Percentiles rank a stretch among this genome's conserved stretches.
These are phyloP conservation scores for Hirschioporus abietinus DNA, from an alignment of 768 basidiomycete genomes.

Conservation along the genomic window DNA sequence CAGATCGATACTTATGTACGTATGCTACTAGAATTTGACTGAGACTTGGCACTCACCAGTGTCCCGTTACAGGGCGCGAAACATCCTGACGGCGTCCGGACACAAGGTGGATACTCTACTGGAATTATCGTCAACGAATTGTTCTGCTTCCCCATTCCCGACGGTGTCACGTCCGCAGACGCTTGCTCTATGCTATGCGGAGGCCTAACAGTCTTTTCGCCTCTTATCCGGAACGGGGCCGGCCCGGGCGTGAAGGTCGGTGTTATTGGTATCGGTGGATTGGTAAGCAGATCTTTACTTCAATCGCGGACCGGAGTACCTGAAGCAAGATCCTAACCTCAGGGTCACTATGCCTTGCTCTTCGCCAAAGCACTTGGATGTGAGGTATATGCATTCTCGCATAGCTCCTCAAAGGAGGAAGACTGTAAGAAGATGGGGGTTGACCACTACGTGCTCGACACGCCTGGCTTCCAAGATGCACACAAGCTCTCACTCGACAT, in stretches of 20 bases:
- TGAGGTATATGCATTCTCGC: slow-evolving; percentile 36
- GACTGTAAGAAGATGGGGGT: slow-evolving; percentile 37
- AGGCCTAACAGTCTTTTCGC: slow-evolving; percentile 35
- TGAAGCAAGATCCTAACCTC: background rate
- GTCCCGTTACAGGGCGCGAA: background rate
- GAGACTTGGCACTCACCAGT: background rate
- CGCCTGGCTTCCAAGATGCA: slow-evolving; percentile 20
- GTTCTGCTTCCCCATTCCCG: slow-evolving; percentile 38
- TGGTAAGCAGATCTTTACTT: slow-evolving; percentile 12
- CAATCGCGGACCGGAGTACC: background rate
- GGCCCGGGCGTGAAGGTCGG: slow-evolving; percentile 42
- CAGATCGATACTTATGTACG: slow-evolving; percentile 14
- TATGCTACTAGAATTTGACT: background rate
- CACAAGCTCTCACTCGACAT: slow-evolving; percentile 32
- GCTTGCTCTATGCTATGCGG: slow-evolving; percentile 41
- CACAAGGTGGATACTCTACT: slow-evolving; percentile 26
- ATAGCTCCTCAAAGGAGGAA: slow-evolving; percentile 29
- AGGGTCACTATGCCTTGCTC: slow-evolving; percentile 21
- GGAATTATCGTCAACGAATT: slow-evolving; percentile 32
- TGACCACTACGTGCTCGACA: slow-evolving; percentile 28
- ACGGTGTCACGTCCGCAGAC: slow-evolving; percentile 27
- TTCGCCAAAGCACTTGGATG: slow-evolving; percentile 38
- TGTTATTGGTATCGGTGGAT: slow-evolving; percentile 39
- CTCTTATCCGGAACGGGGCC: slow-evolving; percentile 30
- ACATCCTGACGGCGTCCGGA: slow-evolving; percentile 18